Percentiles rank a stretch among this genome's conserved stretches.
Evolutionary conservation across 495 filamentous ascomycete species (phyloP).

Genomic region (Extremus antarcticus): DNA sequence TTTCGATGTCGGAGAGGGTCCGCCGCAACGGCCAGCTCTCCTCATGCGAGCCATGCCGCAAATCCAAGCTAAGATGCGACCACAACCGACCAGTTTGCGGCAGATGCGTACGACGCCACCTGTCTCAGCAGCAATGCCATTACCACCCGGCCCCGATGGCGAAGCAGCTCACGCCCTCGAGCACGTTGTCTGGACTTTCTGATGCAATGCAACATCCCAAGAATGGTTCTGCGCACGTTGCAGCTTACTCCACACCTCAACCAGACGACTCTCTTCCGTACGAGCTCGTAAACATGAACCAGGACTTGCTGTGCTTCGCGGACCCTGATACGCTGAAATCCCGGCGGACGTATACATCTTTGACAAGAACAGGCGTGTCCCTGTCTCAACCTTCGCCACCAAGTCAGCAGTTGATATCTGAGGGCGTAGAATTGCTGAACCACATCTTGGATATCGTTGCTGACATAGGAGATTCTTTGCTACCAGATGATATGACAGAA

Average conservation of each 20-base stretch:
- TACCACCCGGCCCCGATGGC: constrained; percentile 1
- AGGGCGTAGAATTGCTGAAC: not conserved
- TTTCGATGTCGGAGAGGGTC: not conserved
- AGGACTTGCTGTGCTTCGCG: not conserved
- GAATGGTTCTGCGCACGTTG: no score
- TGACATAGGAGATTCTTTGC: not conserved
- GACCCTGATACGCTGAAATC: not conserved
- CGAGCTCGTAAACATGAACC: not conserved
- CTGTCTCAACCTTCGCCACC: not conserved
- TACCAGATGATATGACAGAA: no score
- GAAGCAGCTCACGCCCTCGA: not conserved
- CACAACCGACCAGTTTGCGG: not conserved
- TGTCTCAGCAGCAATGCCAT: not conserved
- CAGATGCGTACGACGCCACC: not conserved
- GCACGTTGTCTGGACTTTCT: not conserved
- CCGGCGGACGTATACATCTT: not conserved
- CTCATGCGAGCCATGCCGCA: not conserved
- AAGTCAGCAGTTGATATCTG: not conserved
- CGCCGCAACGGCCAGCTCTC: not conserved
- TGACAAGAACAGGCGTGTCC: not conserved
- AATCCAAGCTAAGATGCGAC: not conserved
- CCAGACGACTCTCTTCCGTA: not conserved
- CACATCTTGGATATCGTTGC: not conserved
- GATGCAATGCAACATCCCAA: no score
- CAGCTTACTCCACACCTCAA: no score